These are phyloP conservation scores for Ophiostoma triangulosporum DNA, from an alignment of 2,329 filamentous ascomycete genomes.

Conservation along the genomic window DNA sequence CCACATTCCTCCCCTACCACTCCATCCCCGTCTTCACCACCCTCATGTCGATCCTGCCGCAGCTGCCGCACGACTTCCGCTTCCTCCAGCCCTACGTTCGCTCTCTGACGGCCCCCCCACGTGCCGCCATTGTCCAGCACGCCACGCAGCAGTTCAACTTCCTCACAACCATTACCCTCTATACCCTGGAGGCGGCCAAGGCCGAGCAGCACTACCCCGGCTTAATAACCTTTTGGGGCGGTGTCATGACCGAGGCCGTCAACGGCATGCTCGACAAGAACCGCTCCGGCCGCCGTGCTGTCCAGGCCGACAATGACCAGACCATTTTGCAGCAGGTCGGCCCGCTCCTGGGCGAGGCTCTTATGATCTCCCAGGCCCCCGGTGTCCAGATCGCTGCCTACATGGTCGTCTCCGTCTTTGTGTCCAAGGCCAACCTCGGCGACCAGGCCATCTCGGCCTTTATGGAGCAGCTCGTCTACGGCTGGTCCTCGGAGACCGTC, in stretches of 20 bases:
- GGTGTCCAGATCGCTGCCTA: constrained; percentile 79
- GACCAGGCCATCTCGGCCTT: constrained; percentile 71
- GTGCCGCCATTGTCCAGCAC: constrained; percentile 71
- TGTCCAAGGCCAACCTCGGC: constrained; percentile 65
- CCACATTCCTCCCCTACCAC: constrained; percentile 89
- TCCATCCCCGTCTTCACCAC: constrained; percentile 73
- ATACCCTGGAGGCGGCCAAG: constrained; percentile 62
- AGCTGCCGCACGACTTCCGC: constrained; percentile 62
- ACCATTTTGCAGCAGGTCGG: constrained; percentile 53
- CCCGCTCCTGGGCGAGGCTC: constrained; percentile 62
- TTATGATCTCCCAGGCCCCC: constrained; percentile 61
- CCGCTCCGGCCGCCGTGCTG: constrained; percentile 58
- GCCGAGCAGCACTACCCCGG: constrained; percentile 61
- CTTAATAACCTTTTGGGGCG: constrained; percentile 81
- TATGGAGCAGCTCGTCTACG: constrained; percentile 75
- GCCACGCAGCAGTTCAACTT: constrained; percentile 67
- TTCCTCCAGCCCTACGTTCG: constrained; percentile 80
- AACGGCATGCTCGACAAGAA: constrained; percentile 68
- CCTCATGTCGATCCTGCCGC: constrained; percentile 72
- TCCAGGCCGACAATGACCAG: constrained; percentile 72
- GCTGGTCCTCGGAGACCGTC: constrained; percentile 62
- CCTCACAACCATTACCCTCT: constrained; percentile 61
- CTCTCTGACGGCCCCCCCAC: constrained; percentile 60
- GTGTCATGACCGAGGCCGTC: constrained; percentile 72
- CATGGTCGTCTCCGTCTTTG: constrained; percentile 78